Evolutionary conservation across 2,329 filamentous ascomycete species (phyloP).

Genomic region (Phyllosticta paracitricarpa): DNA sequence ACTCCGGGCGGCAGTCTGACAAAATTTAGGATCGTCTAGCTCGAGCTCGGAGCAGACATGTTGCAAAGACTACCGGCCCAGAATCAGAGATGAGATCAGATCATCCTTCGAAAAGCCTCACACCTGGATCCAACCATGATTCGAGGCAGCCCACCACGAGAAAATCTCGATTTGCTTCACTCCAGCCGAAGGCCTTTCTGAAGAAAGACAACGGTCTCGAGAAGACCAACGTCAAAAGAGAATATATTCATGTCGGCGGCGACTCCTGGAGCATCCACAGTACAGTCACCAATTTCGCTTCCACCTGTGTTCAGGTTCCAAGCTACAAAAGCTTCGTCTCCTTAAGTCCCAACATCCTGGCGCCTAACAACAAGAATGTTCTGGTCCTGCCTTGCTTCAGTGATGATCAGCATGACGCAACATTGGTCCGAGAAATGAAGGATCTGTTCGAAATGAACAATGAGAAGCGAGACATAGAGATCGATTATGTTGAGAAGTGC

Average conservation of each 20-base stretch:
- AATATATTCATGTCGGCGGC: neutral
- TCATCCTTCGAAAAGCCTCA: too few relatives aligned
- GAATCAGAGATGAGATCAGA: too few relatives aligned
- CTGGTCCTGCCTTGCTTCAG: conserved; percentile 27
- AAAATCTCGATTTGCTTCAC: too few relatives aligned
- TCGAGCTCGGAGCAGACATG: conserved; percentile 1
- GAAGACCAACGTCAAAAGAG: too few relatives aligned
- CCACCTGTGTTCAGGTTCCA: conserved; percentile 20
- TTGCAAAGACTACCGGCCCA: too few relatives aligned
- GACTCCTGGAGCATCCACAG: neutral
- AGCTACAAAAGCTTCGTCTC: conserved; percentile 33
- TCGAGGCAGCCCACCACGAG: too few relatives aligned
- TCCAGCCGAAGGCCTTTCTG: too few relatives aligned
- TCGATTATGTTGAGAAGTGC: conserved; percentile 25
- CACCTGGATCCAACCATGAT: too few relatives aligned
- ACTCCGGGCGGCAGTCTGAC: neutral
- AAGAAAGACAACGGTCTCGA: too few relatives aligned
- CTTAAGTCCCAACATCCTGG: conserved; percentile 32
- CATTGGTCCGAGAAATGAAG: conserved; percentile 20
- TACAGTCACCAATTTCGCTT: neutral
- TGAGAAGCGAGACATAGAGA: conserved; percentile 17
- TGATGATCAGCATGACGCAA: conserved; percentile 16
- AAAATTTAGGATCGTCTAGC: neutral
- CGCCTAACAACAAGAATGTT: conserved; percentile 31
- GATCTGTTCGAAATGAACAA: conserved; percentile 21